These are phyloP conservation scores for Veloporphyrellus conicus DNA, from an alignment of 1,284 basidiomycete species.

Conservation along the genomic window DNA sequence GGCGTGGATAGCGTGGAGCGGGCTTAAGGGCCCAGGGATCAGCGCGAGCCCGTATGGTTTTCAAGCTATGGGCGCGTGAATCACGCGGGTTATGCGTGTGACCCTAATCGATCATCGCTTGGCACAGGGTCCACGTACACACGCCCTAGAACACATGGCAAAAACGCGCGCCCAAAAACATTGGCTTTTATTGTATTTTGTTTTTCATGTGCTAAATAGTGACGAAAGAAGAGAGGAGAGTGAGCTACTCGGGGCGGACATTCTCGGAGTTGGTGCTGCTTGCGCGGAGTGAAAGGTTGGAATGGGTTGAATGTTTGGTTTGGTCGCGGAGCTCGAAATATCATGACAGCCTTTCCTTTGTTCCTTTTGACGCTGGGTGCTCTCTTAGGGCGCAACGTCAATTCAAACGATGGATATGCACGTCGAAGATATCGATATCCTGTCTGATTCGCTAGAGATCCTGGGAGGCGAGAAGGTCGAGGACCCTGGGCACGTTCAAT, in stretches of 20 bases:
- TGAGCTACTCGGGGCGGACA: too few species aligned
- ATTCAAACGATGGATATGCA: conserved; percentile 12
- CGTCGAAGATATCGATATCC: conserved; percentile 48
- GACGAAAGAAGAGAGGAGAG: too few species aligned
- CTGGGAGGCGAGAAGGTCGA: conserved; percentile 39
- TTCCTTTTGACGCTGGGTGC: background rate
- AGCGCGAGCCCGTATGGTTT: conserved; percentile 1
- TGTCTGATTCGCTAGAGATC: conserved; percentile 47
- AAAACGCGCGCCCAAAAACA: too few species aligned
- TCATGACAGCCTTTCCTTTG: background rate
- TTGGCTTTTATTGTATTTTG: too few species aligned
- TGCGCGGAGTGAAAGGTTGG: conserved; percentile 11
- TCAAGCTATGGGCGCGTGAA: too few species aligned
- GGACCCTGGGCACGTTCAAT: conserved; percentile 41
- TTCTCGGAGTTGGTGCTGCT: conserved; percentile 14
- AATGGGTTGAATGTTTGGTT: background rate
- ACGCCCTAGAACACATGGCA: too few species aligned
- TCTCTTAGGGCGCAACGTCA: background rate
- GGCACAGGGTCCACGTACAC: too few species aligned
- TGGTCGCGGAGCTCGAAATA: conserved; percentile 29
- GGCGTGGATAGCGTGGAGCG: background rate
- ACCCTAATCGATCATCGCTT: too few species aligned
- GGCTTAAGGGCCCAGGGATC: conserved; percentile 6
- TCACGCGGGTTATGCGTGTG: too few species aligned
- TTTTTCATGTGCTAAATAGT: too few species aligned